These are phyloP conservation scores for Xylaria castorea DNA, from an alignment of 495 filamentous ascomycete species.

Conservation along the genomic window DNA sequence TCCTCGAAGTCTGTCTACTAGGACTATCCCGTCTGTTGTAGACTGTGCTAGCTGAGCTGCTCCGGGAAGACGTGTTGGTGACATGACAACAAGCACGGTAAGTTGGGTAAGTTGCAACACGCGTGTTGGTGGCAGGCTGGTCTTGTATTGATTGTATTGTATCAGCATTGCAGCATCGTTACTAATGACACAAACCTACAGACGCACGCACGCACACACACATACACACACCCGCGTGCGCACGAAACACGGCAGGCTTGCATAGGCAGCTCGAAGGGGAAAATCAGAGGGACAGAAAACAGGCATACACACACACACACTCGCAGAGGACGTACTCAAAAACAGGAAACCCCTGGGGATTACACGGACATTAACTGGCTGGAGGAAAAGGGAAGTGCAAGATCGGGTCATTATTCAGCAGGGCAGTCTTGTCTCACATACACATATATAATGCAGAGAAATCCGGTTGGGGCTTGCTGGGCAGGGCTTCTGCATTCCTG, in stretches of 20 bases:
- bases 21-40: not conserved
- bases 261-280: not conserved
- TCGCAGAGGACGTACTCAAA: not conserved
- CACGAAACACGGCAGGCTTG: constrained; percentile 5
- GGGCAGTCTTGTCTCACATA: constrained; percentile 18
- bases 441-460: constrained; percentile 5
- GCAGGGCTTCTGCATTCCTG: constrained; percentile 19
- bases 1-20: not conserved
- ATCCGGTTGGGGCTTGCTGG: constrained; percentile 19
- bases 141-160: constrained; percentile 22
- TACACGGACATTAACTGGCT: constrained; percentile 22
- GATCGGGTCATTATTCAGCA: constrained; percentile 17
- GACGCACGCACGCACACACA: constrained; percentile 7
- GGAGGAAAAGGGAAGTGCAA: not conserved
- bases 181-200: constrained; percentile 24
- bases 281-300: not conserved
- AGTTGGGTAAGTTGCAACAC: not conserved
- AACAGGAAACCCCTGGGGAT: constrained; percentile 14
- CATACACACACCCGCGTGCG: not conserved
- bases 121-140: constrained; percentile 21
- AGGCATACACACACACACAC: not conserved
- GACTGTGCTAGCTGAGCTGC: not conserved
- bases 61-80: constrained; percentile 15
- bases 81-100: constrained; percentile 23
- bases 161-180: constrained; percentile 28